phyloP scores from a whole-genome alignment of 2,329 filamentous ascomycete genomes.

The Lachnellula suecica region DNA sequence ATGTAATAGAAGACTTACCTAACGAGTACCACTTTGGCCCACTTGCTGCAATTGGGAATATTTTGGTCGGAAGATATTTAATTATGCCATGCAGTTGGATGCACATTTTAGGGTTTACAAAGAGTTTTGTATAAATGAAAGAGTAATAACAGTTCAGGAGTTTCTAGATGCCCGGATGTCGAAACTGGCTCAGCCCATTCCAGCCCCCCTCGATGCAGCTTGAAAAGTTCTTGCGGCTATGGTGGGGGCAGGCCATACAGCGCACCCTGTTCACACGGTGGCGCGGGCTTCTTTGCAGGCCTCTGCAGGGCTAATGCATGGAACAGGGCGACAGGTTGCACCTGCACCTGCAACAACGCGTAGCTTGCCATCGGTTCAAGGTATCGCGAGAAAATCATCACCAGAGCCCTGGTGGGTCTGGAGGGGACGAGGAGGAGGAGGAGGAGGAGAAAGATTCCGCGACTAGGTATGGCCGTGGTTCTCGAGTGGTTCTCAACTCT shows the following conservation, averaged over 20 bases:
- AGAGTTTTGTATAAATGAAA: no score
- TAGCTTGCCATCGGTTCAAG: not conserved
- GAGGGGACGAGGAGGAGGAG: not conserved
- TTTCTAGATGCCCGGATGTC: not conserved
- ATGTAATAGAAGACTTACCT: no score
- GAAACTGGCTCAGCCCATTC: no score
- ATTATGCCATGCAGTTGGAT: no score
- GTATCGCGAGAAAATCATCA: no score
- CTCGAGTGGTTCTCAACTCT: no score
- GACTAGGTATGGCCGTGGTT: no score
- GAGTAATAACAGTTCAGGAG: no score
- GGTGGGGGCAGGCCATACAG: not conserved
- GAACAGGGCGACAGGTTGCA: not conserved
- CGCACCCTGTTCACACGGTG: not conserved
- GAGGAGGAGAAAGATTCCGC: not conserved
- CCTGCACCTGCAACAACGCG: not conserved
- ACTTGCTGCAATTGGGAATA: not conserved
- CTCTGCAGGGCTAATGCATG: not conserved
- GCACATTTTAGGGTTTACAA: no score
- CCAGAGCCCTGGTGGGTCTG: no score
- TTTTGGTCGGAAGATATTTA: no score
- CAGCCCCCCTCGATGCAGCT: not conserved
- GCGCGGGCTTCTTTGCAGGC: not conserved
- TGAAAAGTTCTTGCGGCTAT: not conserved
- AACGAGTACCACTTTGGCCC: no score